Conservation (phyloP, 164 flowering plant genomes). For the Umbellularia californica region DNA sequence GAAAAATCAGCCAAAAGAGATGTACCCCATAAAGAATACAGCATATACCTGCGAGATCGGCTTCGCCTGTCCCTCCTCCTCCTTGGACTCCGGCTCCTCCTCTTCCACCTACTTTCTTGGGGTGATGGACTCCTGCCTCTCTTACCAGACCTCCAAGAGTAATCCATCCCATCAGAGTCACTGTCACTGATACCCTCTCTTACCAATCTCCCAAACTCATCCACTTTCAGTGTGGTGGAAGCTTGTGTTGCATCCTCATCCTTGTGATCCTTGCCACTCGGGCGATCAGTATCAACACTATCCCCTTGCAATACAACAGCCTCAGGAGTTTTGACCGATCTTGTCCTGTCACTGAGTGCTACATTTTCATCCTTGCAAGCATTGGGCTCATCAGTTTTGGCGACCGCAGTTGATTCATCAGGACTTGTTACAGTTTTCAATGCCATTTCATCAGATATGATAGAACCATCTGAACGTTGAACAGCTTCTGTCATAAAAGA, state of each 20-base stretch:
- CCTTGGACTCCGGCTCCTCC: conserved; percentile 51
- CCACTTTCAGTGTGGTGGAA: conserved; percentile 40
- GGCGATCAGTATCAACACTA: conserved; percentile 19
- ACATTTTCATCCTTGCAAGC: conserved; percentile 10
- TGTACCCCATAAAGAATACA: conserved; percentile 1
- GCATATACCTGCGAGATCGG: conserved; percentile 69
- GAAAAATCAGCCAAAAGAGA: background rate
- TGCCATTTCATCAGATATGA: conserved; percentile 12
- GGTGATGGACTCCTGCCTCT: conserved; percentile 72
- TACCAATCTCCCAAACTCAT: conserved; percentile 83
- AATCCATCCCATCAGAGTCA: conserved; percentile 57
- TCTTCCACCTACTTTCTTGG: conserved; percentile 40
- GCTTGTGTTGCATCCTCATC: conserved; percentile 20
- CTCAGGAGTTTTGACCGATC: conserved; percentile 7
- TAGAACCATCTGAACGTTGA: background rate
- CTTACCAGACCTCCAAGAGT: conserved; percentile 31
- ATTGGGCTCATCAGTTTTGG: conserved; percentile 12
- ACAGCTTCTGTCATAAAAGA: conserved; percentile 2
- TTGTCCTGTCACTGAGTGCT: conserved; percentile 7
- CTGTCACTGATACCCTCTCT: conserved; percentile 67
- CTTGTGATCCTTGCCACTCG: conserved; percentile 19
- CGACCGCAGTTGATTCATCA: background rate
- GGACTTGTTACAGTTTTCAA: conserved; percentile 10
- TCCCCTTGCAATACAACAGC: conserved; percentile 17
- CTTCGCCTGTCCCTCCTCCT: conserved; percentile 66